phyloP scores from a whole-genome alignment of 2,329 filamentous ascomycete genomes.

The Eurotiales sp. region DNA sequence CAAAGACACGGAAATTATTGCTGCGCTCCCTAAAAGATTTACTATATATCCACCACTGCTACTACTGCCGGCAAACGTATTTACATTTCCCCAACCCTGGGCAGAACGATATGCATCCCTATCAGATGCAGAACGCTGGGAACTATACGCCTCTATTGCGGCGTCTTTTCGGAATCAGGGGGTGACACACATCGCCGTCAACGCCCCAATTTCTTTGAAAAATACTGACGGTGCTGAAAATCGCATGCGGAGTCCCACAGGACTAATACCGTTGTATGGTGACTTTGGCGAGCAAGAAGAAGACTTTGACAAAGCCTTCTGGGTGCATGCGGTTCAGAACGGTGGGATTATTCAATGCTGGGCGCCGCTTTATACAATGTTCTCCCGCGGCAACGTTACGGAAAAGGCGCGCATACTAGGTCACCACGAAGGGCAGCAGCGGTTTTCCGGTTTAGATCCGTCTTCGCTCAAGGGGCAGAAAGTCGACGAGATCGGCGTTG shows the following conservation, averaged over 20 bases:
- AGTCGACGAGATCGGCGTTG: constrained; percentile 36
- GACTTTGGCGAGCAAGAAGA: constrained; percentile 62
- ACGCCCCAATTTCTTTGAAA: constrained; percentile 51
- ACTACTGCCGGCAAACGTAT: constrained; percentile 50
- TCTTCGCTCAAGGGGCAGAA: constrained; percentile 21
- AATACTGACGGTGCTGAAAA: constrained; percentile 53
- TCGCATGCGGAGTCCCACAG: constrained; percentile 67
- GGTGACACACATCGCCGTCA: constrained; percentile 56
- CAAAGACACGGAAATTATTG: background rate
- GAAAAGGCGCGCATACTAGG: constrained; percentile 76
- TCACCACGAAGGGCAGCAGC: constrained; percentile 1
- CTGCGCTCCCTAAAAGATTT: constrained; percentile 44
- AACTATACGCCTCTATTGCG: constrained; percentile 42
- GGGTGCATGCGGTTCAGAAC: constrained; percentile 75
- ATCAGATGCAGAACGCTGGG: constrained; percentile 24
- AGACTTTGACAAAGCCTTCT: constrained; percentile 68
- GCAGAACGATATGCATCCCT: constrained; percentile 26
- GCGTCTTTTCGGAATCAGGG: constrained; percentile 33
- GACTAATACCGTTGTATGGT: constrained; percentile 67
- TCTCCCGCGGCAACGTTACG: constrained; percentile 81
- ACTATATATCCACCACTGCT: constrained; percentile 57
- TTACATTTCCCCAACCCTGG: constrained; percentile 32
- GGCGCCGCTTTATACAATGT: constrained; percentile 92
- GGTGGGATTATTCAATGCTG: constrained; percentile 75
- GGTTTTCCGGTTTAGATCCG: constrained; percentile 32